Evolutionary conservation across 2,329 filamentous ascomycete species (phyloP).

Genomic region (Aureobasidium namibiae): DNA sequence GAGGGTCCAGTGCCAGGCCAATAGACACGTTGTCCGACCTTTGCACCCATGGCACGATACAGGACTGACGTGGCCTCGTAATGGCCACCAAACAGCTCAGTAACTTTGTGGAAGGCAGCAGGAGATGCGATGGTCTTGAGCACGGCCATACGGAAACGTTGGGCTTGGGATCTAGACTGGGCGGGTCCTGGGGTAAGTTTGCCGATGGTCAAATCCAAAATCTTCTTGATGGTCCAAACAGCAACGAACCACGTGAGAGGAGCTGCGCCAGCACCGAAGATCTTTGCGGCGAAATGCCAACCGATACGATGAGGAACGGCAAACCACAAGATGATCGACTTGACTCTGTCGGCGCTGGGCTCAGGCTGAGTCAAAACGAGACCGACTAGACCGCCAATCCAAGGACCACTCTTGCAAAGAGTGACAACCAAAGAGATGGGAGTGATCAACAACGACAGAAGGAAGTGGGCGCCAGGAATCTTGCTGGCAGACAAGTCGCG

Average conservation of each 20-base stretch:
- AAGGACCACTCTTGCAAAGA: conserved; percentile 38
- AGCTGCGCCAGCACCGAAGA: conserved; percentile 32
- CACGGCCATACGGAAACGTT: conserved; percentile 38
- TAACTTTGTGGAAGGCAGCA: conserved; percentile 39
- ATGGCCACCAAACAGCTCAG: conserved; percentile 45
- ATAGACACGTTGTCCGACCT: conserved; percentile 46
- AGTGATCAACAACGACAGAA: conserved; percentile 35
- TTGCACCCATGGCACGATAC: conserved; percentile 44
- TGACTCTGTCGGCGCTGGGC: conserved; percentile 29
- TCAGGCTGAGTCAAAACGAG: conserved; percentile 35
- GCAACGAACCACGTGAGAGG: conserved; percentile 40
- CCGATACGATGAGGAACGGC: conserved; percentile 38
- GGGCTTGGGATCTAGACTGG: conserved; percentile 28
- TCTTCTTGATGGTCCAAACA: conserved; percentile 33
- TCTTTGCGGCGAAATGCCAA: conserved; percentile 44
- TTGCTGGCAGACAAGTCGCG: conserved; percentile 35
- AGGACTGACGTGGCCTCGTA: conserved; percentile 48
- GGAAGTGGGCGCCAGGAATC: conserved; percentile 38
- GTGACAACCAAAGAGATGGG: conserved; percentile 36
- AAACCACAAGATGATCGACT: conserved; percentile 43
- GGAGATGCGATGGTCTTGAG: conserved; percentile 39
- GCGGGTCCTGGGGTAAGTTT: conserved; percentile 28
- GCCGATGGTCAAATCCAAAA: conserved; percentile 35
- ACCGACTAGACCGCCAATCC: conserved; percentile 34
- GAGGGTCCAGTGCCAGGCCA: conserved; percentile 50